Percentiles rank a stretch among this genome's conserved stretches.
These are phyloP conservation scores for Ophiocordyceps camponoti-floridani DNA, from an alignment of 2,329 filamentous ascomycete genomes.

Conservation along the genomic window DNA sequence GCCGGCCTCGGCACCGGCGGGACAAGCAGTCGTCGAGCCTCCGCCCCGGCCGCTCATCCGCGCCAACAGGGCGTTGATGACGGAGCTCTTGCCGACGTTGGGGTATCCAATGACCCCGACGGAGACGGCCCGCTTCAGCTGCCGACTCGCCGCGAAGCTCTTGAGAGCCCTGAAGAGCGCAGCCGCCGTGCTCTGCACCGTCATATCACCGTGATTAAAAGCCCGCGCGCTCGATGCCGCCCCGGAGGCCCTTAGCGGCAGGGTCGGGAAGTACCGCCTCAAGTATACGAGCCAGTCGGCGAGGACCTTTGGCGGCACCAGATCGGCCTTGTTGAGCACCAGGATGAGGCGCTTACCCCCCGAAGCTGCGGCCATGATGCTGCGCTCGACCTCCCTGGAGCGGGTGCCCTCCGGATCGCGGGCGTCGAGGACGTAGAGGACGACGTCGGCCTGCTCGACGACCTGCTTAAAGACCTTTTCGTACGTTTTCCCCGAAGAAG, in stretches of 20 bases:
- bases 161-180: slow-evolving; percentile 81
- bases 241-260: slow-evolving; percentile 72
- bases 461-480: slow-evolving; percentile 95
- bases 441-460: slow-evolving; percentile 72
- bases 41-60: slow-evolving; percentile 50
- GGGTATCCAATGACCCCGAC: slow-evolving; percentile 92
- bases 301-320: slow-evolving; percentile 66
- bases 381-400: slow-evolving; percentile 77
- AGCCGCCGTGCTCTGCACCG: slow-evolving; percentile 68
- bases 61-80: slow-evolving; percentile 81
- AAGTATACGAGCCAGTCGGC: slow-evolving; percentile 74
- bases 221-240: slow-evolving; percentile 72
- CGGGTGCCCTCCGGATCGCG: slow-evolving; percentile 81
- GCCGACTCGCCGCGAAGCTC: slow-evolving; percentile 64
- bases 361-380: slow-evolving; percentile 72
- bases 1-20: slow-evolving; percentile 78
- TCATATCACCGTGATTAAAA: slow-evolving; percentile 83
- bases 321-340: slow-evolving; percentile 88
- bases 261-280: slow-evolving; percentile 75
- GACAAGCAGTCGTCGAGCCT: slow-evolving; percentile 47
- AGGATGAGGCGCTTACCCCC: slow-evolving; percentile 80
- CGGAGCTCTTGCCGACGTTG: slow-evolving; percentile 90
- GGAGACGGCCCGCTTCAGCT: slow-evolving; percentile 76
- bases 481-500: slow-evolving; percentile 66
- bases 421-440: slow-evolving; percentile 85